Conservation (phyloP, 441 rosid species). For the Omphalea diandra region DNA sequence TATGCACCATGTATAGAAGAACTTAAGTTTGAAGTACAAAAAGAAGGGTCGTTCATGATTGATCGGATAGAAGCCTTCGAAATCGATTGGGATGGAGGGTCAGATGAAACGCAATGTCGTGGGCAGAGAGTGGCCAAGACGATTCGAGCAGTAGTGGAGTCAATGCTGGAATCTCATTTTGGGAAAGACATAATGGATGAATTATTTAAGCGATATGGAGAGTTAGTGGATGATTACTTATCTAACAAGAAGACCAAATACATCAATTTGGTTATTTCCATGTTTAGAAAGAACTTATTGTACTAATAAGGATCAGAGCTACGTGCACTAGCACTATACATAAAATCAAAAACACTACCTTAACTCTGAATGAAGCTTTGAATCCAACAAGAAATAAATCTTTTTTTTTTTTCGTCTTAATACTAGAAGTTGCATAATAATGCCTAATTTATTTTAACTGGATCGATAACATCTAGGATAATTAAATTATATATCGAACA, state of each 20-base stretch:
- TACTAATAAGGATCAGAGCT: background rate
- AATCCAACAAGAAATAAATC: too few species aligned
- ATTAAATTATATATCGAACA: too few species aligned
- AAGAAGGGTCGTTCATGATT: slow-evolving; percentile 43
- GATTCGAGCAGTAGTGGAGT: slow-evolving; percentile 51
- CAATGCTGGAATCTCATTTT: slow-evolving; percentile 48
- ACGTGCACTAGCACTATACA: too few species aligned
- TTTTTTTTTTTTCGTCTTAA: too few species aligned
- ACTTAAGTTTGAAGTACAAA: slow-evolving; percentile 30
- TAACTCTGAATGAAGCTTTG: too few species aligned
- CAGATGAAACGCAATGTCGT: slow-evolving; percentile 1
- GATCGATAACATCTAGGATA: too few species aligned
- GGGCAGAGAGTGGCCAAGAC: slow-evolving; percentile 43
- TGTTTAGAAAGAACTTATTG: slow-evolving; percentile 26
- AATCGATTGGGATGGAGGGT: slow-evolving; percentile 47
- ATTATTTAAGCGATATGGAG: slow-evolving; percentile 35
- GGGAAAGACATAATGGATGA: slow-evolving; percentile 36
- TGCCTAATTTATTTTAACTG: too few species aligned
- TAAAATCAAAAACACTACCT: too few species aligned
- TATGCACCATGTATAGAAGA: slow-evolving; percentile 46
- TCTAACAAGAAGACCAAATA: slow-evolving; percentile 27
- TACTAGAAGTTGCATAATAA: too few species aligned
- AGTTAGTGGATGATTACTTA: slow-evolving; percentile 31
- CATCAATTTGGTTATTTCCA: slow-evolving; percentile 36
- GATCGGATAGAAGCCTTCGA: slow-evolving; percentile 35